Base-by-base conservation (phyloP, 208 protist species). In the Leishmania mexicana region DNA sequence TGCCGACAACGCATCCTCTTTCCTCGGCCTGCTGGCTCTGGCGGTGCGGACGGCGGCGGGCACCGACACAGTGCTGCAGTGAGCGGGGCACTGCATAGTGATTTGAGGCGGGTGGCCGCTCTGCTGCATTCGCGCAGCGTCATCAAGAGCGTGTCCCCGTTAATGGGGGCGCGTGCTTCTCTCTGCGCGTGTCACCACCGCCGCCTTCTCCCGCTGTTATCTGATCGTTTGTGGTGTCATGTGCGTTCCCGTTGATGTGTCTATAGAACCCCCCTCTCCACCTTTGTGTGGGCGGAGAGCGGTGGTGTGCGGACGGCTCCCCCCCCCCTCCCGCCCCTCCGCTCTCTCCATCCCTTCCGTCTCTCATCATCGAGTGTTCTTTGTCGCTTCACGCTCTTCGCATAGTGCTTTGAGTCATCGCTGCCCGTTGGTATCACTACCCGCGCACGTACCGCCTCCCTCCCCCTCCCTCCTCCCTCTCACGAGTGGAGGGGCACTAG, bases 11-110 rank as follows among this genome's bases (percentile, higher is more conserved):
- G 85, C 90, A 19, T 88, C 87, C 19, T 93, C 94, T 7, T 95
- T 97, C 76, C 81, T 97, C 13, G 86, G 82, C 15, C 86, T 91
- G 28, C 76, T 97, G 54, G 93, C 90, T 11, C 70, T 96, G 15
- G 93, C 89, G 13, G 81, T 97, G 35, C 88, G 92, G 57, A 91
- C 89, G 6, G 88, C 88, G 0, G 80, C 53, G 4, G 77, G 80
- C 54, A 45, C 78, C 35, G 80, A 78, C 35, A 54, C 57, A 28
- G 54, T 49, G 38, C 51, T 78, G 75, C 38, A 67, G 57, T 78
- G 57, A 78, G 51, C 2, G 31, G 24, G 31, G 15, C 73, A 62
- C 73, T 64, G 51, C 73, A 21, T 17, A 38, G 71, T 15, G 71
- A 35, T 10, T 28, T 3, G 1, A 24, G 28, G 70, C 6, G 45